Base-by-base conservation (phyloP, 306 rosid genomes). In the Malus orientalis region DNA sequence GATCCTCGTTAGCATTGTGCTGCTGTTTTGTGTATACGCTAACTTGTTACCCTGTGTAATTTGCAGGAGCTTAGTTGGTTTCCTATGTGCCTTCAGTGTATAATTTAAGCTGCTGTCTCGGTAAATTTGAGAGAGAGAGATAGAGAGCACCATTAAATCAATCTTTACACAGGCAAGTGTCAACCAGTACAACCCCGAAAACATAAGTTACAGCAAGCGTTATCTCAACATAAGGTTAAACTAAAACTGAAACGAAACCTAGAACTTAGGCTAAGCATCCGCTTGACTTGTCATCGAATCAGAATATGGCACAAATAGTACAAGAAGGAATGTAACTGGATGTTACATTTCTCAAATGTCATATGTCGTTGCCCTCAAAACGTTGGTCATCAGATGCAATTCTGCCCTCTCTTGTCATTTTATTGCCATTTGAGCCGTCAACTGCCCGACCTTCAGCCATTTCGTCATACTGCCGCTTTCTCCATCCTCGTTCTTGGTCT, bases 401-500 rank as follows among this genome's bases (percentile, higher is more conserved):
- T 63, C 73, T 67, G 44, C 71, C 67, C 0, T 80, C 71, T 62
- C 75, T 71, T 15, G 74, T 69, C 79, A 85, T 64, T 74, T 80
- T 83, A 20, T 73, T 75, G 58, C 76, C 80, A 47, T 69, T 78
- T 54, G 81, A 75, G 62, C 77, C 84, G 13, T 79, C 80, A 16
- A 60, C 53, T 16, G 40, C 78, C 73, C 80, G 73, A 60, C 80
- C 84, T 18, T 85, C 87, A 1, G 81, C 80, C 67, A 71, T 66
- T 62, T 84, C 85, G 38, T 85, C 81, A 12, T 60, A 78, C 65
- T 40, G 81, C 63, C 45, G 68, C 79, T 84, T 82, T 81, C 86
- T 77, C 89, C 72, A 62, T 67, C 81, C 75, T 66, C 84, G 84
- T 60, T 78, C 81, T 68, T 77, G 92, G 76, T 86, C 87, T 88